Base-by-base conservation (phyloP, 1,284 basidiomycete genomes). In the Phylloporus sp. region DNA sequence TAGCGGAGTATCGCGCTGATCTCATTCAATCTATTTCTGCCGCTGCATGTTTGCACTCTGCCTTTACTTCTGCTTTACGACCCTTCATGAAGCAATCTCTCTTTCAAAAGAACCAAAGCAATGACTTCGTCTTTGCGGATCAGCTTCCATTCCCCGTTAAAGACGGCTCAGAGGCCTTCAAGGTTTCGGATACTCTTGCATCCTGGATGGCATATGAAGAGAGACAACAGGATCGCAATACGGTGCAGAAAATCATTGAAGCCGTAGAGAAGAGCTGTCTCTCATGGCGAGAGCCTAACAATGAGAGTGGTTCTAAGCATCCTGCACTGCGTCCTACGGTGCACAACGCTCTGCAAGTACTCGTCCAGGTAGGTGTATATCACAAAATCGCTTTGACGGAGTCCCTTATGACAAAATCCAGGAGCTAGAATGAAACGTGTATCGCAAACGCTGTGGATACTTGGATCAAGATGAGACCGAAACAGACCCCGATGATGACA, bases 351-450 rank as follows among this genome's bases (percentile, higher is more conserved):
- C 19, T 43, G 41, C 5, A 19, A 43, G 41, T 4, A 19, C 41
- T 43, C 19, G 41, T 43, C 19, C 41, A 17, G 5, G 41, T 84
- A 37, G 12, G 37, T 37, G 37, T n/a, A n/a, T n/a, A n/a, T n/a
- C n/a, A n/a, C n/a, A n/a, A n/a, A n/a, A n/a, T n/a, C n/a, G n/a
- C n/a, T n/a, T n/a, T n/a, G n/a, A n/a, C n/a, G n/a, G n/a, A n/a
- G n/a, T n/a, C n/a, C n/a, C n/a, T n/a, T n/a, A n/a, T n/a, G n/a
- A n/a, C n/a, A n/a, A n/a, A n/a, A n/a, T n/a, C n/a, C n/a, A n/a
- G n/a, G n/a, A n/a, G n/a, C n/a, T n/a, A n/a, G n/a, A n/a, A n/a
- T n/a, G n/a, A n/a, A n/a, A n/a, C n/a, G n/a, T n/a, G n/a, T n/a
- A n/a, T n/a, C n/a, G n/a, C n/a, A n/a, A n/a, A n/a, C n/a, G n/a